phyloP scores from a whole-genome alignment of 371 early-diverging fungal species.

The Mortierella sp. region DNA sequence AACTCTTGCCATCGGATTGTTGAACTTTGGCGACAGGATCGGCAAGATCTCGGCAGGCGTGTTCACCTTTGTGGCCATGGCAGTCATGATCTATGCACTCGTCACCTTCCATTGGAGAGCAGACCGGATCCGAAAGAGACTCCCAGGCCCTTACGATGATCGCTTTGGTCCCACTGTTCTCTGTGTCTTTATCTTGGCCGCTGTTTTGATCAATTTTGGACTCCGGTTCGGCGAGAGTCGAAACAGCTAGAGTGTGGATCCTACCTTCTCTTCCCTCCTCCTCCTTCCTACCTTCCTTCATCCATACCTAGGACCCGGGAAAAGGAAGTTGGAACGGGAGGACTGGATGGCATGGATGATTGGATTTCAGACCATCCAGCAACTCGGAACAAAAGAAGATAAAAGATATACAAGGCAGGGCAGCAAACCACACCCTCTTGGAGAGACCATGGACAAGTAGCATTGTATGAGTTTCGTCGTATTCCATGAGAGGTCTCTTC shows the following conservation, averaged over 20 bases:
- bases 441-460: too few species aligned
- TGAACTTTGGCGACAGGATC: conserved; percentile 81
- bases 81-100: conserved; percentile 79
- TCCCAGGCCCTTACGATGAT: conserved; percentile 67
- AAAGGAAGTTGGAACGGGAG: too few species aligned
- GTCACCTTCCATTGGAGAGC: conserved; percentile 90
- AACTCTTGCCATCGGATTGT: conserved; percentile 74
- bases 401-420: too few species aligned
- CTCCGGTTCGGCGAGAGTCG: conserved; percentile 28
- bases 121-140: conserved; percentile 57
- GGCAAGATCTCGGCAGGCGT: conserved; percentile 80
- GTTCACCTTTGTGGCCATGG: conserved; percentile 81
- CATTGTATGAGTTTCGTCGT: background rate
- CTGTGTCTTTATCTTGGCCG: conserved; percentile 69
- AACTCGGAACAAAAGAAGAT: too few species aligned
- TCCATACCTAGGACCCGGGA: too few species aligned
- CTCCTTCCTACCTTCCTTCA: too few species aligned
- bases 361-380: too few species aligned
- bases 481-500: too few species aligned
- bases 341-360: background rate
- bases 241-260: too few species aligned
- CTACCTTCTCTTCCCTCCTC: too few species aligned
- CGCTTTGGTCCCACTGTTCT: conserved; percentile 65
- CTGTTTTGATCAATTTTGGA: conserved; percentile 82
- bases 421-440: too few species aligned